Evolutionary conservation across 106 monocot species (phyloP), one percentile per base, ranked within the genome.

Genomic region (Dioscorea zingiberensis): DNA sequence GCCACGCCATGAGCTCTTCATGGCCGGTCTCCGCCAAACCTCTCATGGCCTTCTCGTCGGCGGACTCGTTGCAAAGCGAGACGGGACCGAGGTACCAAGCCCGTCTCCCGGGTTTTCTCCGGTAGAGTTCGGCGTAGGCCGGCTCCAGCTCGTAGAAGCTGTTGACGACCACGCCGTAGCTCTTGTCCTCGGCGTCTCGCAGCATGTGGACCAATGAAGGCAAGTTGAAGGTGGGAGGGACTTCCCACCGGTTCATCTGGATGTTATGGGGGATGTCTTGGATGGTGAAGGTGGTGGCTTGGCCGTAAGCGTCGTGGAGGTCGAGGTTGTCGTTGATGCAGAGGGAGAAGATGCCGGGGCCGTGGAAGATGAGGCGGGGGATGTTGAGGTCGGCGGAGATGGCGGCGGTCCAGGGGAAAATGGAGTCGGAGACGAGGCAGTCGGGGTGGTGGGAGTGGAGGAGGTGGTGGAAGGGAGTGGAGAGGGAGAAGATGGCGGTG

Each of bases 341-440:
- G 28, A 58, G 32, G 25, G 58, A 3, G 45, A 59, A 59, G 57
- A 46, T 55, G 24, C 69, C 30, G 57, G 44, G 55, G 38, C 69
- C 69, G 16, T 69, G 54, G 69, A 69, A 69, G 69, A 58, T 19
- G 14, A 69, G 21, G 15, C 57, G 13, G 10, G 69, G 58, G 30
- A 69, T 19, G 44, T 44, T 19, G 23, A 59, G 15, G 6, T 69
- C 58, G 4, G 12, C 17, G 3, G 69, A 57, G 13, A 25, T 12
- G 46, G 21, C 69, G 24, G 45, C 19, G 13, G 44, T 58, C 69
- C 69, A 69, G 0, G 57, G 21, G 69, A 58, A 47, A 7, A 69
- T 18, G 23, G 69, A 32, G 23, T 69, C 58, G 23, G 45, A 58
- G 2, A 69, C 23, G 44, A 69, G 10, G 58, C 58, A 69, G 46